Conservation (phyloP, 768 basidiomycete genomes). For the Russula griseocarnosa region DNA sequence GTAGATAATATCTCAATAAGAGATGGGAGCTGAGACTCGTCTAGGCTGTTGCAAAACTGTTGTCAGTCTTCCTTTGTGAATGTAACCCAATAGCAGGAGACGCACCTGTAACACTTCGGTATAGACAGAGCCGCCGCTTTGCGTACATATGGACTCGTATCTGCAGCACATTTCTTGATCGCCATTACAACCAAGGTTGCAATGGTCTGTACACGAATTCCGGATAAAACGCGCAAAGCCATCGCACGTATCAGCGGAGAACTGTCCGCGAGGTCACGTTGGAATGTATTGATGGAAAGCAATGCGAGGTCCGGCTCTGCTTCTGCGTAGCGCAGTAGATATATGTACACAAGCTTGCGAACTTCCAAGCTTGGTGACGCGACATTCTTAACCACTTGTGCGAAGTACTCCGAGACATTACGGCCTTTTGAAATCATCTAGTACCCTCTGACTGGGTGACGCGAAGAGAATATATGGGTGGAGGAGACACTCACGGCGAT, state of each 20-base stretch:
- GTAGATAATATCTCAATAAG: slow-evolving; percentile 65
- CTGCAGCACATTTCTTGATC: slow-evolving; percentile 88
- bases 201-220: slow-evolving; percentile 88
- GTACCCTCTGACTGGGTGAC: slow-evolving; percentile 12
- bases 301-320: slow-evolving; percentile 92
- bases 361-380: slow-evolving; percentile 90
- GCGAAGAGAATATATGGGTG: not conserved
- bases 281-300: slow-evolving; percentile 97
- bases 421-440: slow-evolving; percentile 91
- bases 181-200: slow-evolving; percentile 79
- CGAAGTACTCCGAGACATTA: slow-evolving; percentile 90
- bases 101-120: slow-evolving; percentile 76
- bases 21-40: slow-evolving; percentile 63
- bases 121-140: slow-evolving; percentile 90
- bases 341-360: slow-evolving; percentile 96
- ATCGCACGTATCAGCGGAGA: slow-evolving; percentile 95
- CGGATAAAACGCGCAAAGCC: slow-evolving; percentile 89
- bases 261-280: slow-evolving; percentile 88
- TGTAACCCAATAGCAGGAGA: slow-evolving; percentile 18
- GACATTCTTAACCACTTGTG: slow-evolving; percentile 96
- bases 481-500: slow-evolving; percentile 65
- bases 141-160: slow-evolving; percentile 91
- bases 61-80: slow-evolving; percentile 3
- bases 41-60: slow-evolving; percentile 51
- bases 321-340: slow-evolving; percentile 89